These are phyloP conservation scores for Agaricus subrufescens DNA, from an alignment of 768 basidiomycete genomes.

Conservation along the genomic window DNA sequence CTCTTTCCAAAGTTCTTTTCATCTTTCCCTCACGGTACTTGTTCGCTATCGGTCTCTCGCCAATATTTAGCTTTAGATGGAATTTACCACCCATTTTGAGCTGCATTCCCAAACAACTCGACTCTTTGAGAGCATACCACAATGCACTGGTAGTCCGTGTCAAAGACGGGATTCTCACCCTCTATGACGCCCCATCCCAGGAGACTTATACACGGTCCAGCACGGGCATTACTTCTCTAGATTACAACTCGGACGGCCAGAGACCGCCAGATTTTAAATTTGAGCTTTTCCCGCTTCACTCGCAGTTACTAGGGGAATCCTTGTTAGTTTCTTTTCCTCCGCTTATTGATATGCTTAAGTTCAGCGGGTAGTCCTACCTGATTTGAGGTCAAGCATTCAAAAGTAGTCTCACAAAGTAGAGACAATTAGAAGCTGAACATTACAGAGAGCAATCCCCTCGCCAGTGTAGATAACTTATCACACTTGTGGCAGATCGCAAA, in stretches of 20 bases:
- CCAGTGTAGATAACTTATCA: slow-evolving; percentile 50
- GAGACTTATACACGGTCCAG: slow-evolving; percentile 73
- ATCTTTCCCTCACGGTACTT: slow-evolving; percentile 82
- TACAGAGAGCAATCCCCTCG: slow-evolving; percentile 13
- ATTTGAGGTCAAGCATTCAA: slow-evolving; percentile 65
- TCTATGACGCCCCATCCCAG: slow-evolving; percentile 78
- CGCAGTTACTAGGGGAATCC: slow-evolving; percentile 87
- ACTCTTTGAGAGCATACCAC: slow-evolving; percentile 75
- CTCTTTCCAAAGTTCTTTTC: slow-evolving; percentile 80
- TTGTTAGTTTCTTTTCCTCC: slow-evolving; percentile 90
- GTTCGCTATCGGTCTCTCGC: slow-evolving; percentile 82
- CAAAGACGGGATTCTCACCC: slow-evolving; percentile 62
- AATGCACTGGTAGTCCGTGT: slow-evolving; percentile 55
- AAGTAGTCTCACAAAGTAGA: slow-evolving; percentile 16
- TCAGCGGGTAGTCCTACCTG: slow-evolving; percentile 81
- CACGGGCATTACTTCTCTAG: slow-evolving; percentile 72
- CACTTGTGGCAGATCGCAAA: slow-evolving; percentile 28
- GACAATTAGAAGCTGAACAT: background rate
- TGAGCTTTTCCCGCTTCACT: slow-evolving; percentile 84
- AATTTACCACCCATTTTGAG: slow-evolving; percentile 80
- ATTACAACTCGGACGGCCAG: slow-evolving; percentile 68
- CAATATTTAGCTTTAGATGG: slow-evolving; percentile 84
- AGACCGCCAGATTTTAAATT: slow-evolving; percentile 74
- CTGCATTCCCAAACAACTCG: slow-evolving; percentile 86
- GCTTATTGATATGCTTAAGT: slow-evolving; percentile 90